Conservation (phyloP, 179 eudicot species). For the Heliamphora pulchella region DNA sequence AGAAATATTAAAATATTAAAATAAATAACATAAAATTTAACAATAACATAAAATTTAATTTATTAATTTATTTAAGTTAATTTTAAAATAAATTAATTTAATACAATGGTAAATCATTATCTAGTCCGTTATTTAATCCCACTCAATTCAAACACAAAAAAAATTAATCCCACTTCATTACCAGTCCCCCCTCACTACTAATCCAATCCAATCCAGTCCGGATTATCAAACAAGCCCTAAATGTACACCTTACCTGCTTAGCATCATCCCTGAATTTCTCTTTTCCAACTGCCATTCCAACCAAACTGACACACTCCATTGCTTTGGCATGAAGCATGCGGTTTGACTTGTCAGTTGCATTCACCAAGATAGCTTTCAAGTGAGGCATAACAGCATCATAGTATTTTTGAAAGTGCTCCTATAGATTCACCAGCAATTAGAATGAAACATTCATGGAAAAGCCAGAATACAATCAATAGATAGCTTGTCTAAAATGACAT, state of each 20-base stretch:
- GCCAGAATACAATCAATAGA: not conserved
- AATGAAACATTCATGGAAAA: not conserved
- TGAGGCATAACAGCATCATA: conserved; percentile 98
- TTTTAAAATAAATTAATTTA: no score
- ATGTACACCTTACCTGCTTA: conserved; percentile 51
- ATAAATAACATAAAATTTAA: no score
- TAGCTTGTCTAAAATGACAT: conserved; percentile 2
- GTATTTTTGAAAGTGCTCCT: conserved; percentile 94
- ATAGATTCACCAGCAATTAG: conserved; percentile 16
- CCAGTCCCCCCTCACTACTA: no score
- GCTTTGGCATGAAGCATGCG: conserved; percentile 99
- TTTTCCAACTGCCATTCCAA: conserved; percentile 99
- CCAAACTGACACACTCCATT: conserved; percentile 97
- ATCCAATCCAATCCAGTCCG: no score
- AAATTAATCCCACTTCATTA: no score
- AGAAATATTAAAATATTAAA: no score
- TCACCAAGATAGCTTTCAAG: conserved; percentile 77
- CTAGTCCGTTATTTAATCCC: no score
- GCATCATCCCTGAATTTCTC: conserved; percentile 96
- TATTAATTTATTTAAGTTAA: no score
- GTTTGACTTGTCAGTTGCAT: conserved; percentile 89
- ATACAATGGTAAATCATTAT: no score
- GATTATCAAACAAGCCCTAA: no score
- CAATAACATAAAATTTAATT: no score
- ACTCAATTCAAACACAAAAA: no score